Base-by-base conservation (phyloP, 2,329 filamentous ascomycete genomes). In the Nigrospora osmanthi region DNA sequence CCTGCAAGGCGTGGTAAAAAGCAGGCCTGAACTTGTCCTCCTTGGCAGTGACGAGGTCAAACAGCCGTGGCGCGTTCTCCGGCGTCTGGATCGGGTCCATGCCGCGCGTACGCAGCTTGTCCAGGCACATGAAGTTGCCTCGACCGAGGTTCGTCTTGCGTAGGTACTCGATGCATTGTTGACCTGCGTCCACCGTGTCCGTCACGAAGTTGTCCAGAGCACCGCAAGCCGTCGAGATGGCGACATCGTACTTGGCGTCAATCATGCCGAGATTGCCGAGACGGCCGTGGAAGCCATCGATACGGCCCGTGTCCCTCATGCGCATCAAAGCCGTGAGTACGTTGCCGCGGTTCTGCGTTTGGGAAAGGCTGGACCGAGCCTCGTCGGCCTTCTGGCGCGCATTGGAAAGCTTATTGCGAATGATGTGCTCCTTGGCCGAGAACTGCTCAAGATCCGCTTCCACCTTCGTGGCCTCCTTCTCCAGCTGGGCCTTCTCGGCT, bases 91-190 rank as follows among this genome's bases (percentile, higher is more conserved):
- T 90, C 0, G 79, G 70, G 2, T 83, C 83, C 55, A 97, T 70
- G 57, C 95, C 87, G 43, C 88, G 81, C 31, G 78, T 73, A 19
- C 89, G 81, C 40, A 97, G 72, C 60, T 91, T 89, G 64, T 98
- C 89, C 14, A 98, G 76, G 53, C 93, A 87, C 57, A 98, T 97
- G 63, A 98, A 97, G 68, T 96, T 96, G 48, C 90, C 93, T 56
- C 94, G 83, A 12, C 93, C 93, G 4, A 98, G 81, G 54, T 96
- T 96, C 57, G 95, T 98, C 73, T 97, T 98, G 45, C 93, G 83
- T 12, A 98, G 76, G 59, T 98, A 93, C 60, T 97, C 93, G 51
- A 98, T 97, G 64, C 94, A 98, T 62, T 97, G 90, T 65, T 98
- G 93, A 52, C 90, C 93, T 47, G 89, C 87, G 57, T 97, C 93